Conservation (phyloP, 352 stramenopile genomes). For the Phytophthora macrochlamydospora region DNA sequence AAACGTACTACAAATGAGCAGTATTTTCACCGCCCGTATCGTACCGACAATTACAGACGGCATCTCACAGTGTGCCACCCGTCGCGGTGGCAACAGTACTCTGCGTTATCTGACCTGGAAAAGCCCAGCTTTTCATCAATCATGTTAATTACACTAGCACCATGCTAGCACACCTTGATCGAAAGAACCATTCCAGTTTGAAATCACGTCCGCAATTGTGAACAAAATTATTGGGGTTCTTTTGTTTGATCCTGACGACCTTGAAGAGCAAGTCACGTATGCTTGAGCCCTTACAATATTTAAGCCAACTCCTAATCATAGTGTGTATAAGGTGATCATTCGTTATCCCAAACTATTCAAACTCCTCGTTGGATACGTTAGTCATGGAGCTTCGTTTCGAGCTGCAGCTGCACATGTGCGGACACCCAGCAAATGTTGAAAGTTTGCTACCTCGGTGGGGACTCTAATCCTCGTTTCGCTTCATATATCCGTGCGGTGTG, state of each 20-base stretch:
- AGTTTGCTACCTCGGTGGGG: neutral
- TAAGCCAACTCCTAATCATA: neutral
- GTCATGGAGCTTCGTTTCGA: neutral
- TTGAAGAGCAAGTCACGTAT: neutral
- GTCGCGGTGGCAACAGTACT: too few relatives aligned
- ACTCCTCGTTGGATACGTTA: neutral
- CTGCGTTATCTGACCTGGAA: too few relatives aligned
- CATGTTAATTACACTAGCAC: too few relatives aligned
- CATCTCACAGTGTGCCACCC: too few relatives aligned
- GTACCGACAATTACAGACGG: too few relatives aligned
- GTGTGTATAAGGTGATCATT: neutral
- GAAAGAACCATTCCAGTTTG: neutral
- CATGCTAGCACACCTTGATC: neutral
- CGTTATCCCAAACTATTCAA: neutral
- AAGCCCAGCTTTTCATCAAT: too few relatives aligned
- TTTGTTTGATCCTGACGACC: neutral
- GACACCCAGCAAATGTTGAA: neutral
- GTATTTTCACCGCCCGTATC: too few relatives aligned
- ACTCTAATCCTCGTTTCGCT: neutral
- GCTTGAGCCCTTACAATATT: neutral
- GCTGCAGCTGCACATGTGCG: neutral
- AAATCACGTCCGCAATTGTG: neutral
- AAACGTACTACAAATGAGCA: too few relatives aligned
- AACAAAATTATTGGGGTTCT: neutral
- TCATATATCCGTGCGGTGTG: neutral